Conservation (phyloP, 306 rosid genomes). For the Coriaria nepalensis region DNA sequence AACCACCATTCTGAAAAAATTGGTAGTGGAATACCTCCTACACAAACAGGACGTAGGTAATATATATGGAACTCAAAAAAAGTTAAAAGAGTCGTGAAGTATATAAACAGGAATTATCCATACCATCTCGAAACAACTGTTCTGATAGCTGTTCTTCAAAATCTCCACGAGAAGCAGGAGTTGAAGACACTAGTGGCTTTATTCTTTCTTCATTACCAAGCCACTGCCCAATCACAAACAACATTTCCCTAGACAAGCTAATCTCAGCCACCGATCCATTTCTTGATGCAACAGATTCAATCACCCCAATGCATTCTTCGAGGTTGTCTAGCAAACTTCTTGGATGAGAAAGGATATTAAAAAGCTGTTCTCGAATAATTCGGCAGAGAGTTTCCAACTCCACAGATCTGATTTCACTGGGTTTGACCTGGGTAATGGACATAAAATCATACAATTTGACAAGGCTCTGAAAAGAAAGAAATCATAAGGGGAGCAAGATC, state of each 20-base stretch:
- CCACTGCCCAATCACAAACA: conserved; percentile 58
- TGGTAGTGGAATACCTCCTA: conserved; percentile 84
- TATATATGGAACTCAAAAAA: neutral
- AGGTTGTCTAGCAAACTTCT: conserved; percentile 75
- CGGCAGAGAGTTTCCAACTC: conserved; percentile 64
- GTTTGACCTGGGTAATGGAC: conserved; percentile 54
- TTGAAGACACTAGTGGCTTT: conserved; percentile 32
- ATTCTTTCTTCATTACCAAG: conserved; percentile 85
- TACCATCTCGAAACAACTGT: conserved; percentile 85
- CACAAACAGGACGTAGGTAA: neutral
- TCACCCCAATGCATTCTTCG: conserved; percentile 76
- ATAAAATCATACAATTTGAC: conserved; percentile 15
- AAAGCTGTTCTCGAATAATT: conserved; percentile 44
- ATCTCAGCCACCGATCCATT: conserved; percentile 57
- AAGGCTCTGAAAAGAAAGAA: conserved; percentile 3
- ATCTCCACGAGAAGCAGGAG: conserved; percentile 42
- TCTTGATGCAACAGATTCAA: conserved; percentile 42
- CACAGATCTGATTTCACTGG: conserved; percentile 60
- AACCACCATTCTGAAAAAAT: conserved; percentile 98
- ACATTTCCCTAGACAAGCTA: conserved; percentile 67
- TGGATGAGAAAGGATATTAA: conserved; percentile 53
- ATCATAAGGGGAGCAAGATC: neutral
- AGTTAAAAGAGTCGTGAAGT: conserved; percentile 2
- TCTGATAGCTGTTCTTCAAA: conserved; percentile 62
- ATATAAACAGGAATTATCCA: conserved; percentile 12